These are phyloP conservation scores for Penicillium sp. DNA, from an alignment of 2,329 filamentous ascomycete species.

Conservation along the genomic window DNA sequence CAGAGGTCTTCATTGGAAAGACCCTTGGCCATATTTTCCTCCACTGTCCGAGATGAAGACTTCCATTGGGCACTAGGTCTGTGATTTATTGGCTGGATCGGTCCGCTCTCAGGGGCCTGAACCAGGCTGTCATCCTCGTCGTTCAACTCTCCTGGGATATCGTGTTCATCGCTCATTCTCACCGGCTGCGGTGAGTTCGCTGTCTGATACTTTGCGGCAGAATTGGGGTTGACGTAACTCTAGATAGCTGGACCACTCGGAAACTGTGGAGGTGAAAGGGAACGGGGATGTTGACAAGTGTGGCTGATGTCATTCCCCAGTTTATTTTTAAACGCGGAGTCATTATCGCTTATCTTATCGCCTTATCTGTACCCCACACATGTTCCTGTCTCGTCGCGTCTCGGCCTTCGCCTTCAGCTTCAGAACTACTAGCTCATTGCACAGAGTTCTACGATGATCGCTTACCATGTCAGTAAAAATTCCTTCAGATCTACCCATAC, in stretches of 20 bases:
- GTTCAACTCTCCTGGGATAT: slow-evolving; percentile 9
- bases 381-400: background rate
- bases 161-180: slow-evolving; percentile 16
- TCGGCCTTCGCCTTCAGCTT: background rate
- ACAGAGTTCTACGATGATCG: background rate
- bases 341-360: slow-evolving; percentile 1
- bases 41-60: slow-evolving; percentile 14
- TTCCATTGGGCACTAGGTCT: slow-evolving; percentile 21
- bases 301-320: slow-evolving; percentile 3
- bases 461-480: background rate
- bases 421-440: background rate
- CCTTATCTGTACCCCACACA: background rate
- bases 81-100: slow-evolving; percentile 8
- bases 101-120: slow-evolving; percentile 7
- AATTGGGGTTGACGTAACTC: background rate
- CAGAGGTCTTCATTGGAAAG: slow-evolving; percentile 73
- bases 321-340: background rate
- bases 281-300: background rate
- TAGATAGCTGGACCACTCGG: background rate
- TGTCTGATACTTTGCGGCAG: background rate
- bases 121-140: slow-evolving; percentile 6
- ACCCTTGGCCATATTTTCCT: slow-evolving; percentile 61
- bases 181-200: background rate
- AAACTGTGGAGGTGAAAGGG: background rate
- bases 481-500: slow-evolving; percentile 28